A percentile compares a stretch with the other conserved stretches of the same genome.
phyloP scores from a whole-genome alignment of 2,329 filamentous ascomycete genomes.

The Hysterium pulicare region DNA sequence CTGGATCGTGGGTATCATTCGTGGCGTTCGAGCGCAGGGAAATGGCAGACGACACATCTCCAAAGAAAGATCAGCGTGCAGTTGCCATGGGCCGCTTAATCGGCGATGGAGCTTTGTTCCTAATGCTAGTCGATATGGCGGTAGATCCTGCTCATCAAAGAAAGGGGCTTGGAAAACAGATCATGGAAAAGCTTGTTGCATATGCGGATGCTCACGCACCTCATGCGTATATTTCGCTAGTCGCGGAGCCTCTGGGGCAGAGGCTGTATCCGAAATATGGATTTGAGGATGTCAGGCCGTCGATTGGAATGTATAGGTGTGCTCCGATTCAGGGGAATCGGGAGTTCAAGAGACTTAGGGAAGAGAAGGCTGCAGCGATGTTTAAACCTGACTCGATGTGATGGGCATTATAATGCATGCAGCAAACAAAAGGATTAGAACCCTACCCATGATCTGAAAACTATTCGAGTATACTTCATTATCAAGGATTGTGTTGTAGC shows the following conservation, averaged over 20 bases:
- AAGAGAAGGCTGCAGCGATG: constrained; percentile 2
- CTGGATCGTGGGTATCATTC: constrained; percentile 23
- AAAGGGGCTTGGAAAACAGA: constrained; percentile 45
- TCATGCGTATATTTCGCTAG: constrained; percentile 43
- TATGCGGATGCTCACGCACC: constrained; percentile 43
- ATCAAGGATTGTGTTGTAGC: no score
- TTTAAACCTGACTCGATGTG: not conserved
- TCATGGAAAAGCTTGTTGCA: constrained; percentile 44
- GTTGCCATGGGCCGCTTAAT: constrained; percentile 53
- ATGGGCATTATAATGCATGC: no score
- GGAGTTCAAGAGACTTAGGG: constrained; percentile 4
- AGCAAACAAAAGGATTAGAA: no score
- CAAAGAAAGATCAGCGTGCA: constrained; percentile 14
- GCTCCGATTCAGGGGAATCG: constrained; percentile 14
- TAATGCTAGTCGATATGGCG: constrained; percentile 50
- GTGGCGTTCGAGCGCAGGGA: constrained; percentile 21
- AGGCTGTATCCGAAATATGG: constrained; percentile 47
- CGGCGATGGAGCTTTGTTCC: constrained; percentile 53
- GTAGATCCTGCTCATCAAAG: constrained; percentile 50
- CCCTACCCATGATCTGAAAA: no score
- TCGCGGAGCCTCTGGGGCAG: constrained; percentile 46
- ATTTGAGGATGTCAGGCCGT: constrained; percentile 41
- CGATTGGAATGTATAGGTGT: constrained; percentile 29
- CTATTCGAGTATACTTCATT: no score
- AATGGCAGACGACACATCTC: constrained; percentile 21